A percentile compares a stretch with the other conserved stretches of the same genome.
phyloP scores from a whole-genome alignment of 2,329 filamentous ascomycete species.

The Fusarium acutatum region DNA sequence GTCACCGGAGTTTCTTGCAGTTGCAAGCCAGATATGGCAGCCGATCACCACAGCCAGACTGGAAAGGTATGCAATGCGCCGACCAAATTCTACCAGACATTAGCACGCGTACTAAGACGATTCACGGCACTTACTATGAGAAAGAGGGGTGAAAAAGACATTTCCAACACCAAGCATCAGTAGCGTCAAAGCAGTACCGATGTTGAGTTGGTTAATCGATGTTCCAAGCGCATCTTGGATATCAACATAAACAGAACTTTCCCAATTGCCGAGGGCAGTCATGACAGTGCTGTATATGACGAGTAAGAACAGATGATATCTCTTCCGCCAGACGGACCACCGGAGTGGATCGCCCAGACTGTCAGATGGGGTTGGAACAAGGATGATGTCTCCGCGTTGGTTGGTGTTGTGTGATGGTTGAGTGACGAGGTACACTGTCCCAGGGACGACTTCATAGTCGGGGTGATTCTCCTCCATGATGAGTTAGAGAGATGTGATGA shows the following conservation, averaged over 20 bases:
- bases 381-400: not conserved
- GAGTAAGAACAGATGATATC: not conserved
- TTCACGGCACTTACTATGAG: not conserved
- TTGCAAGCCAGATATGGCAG: not conserved
- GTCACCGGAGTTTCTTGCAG: not conserved
- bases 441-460: not conserved
- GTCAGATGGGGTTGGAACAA: not conserved
- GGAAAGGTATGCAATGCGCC: not conserved
- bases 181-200: not conserved
- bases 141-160: not conserved
- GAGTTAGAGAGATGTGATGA: no score
- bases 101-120: not conserved
- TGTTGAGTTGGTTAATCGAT: not conserved
- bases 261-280: not conserved
- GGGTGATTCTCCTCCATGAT: not conserved
- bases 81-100: not conserved
- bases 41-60: not conserved
- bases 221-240: not conserved
- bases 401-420: not conserved
- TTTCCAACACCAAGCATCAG: not conserved
- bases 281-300: not conserved
- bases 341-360: not conserved
- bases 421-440: not conserved
- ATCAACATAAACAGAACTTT: not conserved
- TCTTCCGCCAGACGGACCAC: not conserved